Conservation (phyloP, 2,329 filamentous ascomycete species). For the Trichoderma aggressivum region DNA sequence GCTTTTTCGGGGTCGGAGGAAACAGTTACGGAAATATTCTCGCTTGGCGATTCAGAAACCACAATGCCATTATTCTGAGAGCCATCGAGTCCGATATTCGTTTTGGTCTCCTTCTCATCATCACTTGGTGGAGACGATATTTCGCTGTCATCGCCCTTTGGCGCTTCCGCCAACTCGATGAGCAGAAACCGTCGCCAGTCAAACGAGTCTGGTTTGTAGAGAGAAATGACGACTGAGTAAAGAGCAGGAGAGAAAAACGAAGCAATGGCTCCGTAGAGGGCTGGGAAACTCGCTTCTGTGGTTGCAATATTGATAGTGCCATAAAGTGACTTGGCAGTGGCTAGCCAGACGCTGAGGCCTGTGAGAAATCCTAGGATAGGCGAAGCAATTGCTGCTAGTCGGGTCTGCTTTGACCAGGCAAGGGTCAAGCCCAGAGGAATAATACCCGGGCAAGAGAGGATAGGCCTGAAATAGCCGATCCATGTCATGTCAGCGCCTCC, state of each 20-base stretch:
- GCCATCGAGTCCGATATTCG: too few relatives aligned
- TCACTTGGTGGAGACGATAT: not conserved
- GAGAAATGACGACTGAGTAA: constrained; percentile 7
- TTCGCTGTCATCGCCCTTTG: not conserved
- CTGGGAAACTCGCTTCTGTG: constrained; percentile 8
- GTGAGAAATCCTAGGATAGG: constrained; percentile 9
- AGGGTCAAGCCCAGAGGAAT: constrained; percentile 12
- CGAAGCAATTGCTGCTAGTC: constrained; percentile 3
- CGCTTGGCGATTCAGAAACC: not conserved
- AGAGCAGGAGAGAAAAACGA: constrained; percentile 14
- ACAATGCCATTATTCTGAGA: not conserved
- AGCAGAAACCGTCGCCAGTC: constrained; percentile 13
- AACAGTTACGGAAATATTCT: not conserved
- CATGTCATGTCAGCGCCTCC: constrained; percentile 15
- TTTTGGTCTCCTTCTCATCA: not conserved
- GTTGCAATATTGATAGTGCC: constrained; percentile 9
- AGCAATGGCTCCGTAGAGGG: constrained; percentile 10
- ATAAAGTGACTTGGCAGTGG: constrained; percentile 8
- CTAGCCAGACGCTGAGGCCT: constrained; percentile 12
- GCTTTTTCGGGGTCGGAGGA: not conserved
- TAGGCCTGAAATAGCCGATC: constrained; percentile 18
- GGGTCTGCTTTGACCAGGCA: constrained; percentile 14
- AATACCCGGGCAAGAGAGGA: constrained; percentile 15
- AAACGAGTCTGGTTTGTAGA: constrained; percentile 8
- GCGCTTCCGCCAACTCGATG: constrained; percentile 1